Evolutionary conservation across 176 grass and related monocot species (phyloP).

Genomic region (Bromus sterilis): DNA sequence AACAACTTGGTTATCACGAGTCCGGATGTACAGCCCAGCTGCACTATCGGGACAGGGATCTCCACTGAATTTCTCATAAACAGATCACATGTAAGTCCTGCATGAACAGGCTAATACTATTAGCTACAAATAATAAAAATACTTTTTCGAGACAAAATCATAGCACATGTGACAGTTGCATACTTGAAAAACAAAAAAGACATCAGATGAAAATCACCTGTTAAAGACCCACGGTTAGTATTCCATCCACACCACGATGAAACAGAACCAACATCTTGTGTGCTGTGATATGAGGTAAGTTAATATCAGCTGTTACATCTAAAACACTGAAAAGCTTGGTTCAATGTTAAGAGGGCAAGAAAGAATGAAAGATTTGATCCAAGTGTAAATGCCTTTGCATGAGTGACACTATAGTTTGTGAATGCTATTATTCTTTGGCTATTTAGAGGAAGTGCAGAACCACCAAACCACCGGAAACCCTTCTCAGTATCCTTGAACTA

Average conservation of each 20-base stretch:
- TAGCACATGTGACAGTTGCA: not conserved
- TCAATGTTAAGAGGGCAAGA: not conserved
- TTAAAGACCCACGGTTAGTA: slow-evolving; percentile 84
- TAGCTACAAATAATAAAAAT: not conserved
- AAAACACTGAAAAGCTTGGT: not conserved
- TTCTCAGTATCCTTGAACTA: not conserved
- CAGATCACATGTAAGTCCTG: slow-evolving; percentile 86
- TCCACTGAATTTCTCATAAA: slow-evolving; percentile 68
- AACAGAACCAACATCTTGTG: slow-evolving; percentile 37
- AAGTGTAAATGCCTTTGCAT: not conserved
- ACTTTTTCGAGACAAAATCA: not conserved
- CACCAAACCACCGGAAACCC: not conserved
- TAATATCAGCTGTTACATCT: not conserved
- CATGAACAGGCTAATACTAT: slow-evolving; percentile 17
- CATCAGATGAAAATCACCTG: slow-evolving; percentile 35
- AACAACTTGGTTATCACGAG: slow-evolving; percentile 63
- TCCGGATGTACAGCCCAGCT: slow-evolving; percentile 79
- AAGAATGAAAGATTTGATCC: not conserved
- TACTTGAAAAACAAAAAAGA: not conserved
- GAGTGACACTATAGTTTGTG: not conserved
- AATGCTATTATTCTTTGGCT: not conserved
- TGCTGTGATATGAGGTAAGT: slow-evolving; percentile 32
- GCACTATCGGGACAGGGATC: slow-evolving; percentile 80
- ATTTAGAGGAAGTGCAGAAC: not conserved
- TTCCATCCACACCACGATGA: slow-evolving; percentile 99